These are phyloP conservation scores for Lizonia empirigonia DNA, from an alignment of 2,329 filamentous ascomycete genomes.

Conservation along the genomic window DNA sequence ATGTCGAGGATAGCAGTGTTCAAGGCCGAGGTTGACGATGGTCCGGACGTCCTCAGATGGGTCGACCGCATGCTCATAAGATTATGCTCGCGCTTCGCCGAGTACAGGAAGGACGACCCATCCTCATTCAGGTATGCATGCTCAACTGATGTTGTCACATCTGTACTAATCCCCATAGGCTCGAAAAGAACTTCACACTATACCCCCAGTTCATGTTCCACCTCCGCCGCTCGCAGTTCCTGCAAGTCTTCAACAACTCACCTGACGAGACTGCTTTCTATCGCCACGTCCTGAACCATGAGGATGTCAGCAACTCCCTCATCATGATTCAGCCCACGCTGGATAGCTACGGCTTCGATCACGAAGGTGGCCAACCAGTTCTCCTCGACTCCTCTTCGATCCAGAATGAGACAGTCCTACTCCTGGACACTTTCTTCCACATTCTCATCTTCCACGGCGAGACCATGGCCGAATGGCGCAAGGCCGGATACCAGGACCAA, in stretches of 20 bases:
- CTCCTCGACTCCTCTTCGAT: constrained; percentile 95
- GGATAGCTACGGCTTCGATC: constrained; percentile 96
- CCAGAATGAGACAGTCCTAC: constrained; percentile 87
- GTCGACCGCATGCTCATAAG: constrained; percentile 98
- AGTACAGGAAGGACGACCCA: constrained; percentile 97
- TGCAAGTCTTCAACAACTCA: constrained; percentile 99
- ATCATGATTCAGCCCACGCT: constrained; percentile 99
- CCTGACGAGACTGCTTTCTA: constrained; percentile 99
- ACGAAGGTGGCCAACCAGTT: constrained; percentile 91
- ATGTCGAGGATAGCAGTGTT: constrained; percentile 99
- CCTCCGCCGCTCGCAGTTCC: constrained; percentile 91
- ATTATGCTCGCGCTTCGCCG: constrained; percentile 93
- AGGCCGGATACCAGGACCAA: constrained; percentile 96
- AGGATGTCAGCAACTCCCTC: constrained; percentile 94
- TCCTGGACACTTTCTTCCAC: constrained; percentile 99
- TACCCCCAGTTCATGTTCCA: constrained; percentile 99
- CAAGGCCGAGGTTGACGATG: constrained; percentile 97
- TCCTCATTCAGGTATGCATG: constrained; percentile 77
- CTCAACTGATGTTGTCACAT: constrained; percentile 65
- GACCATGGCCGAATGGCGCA: constrained; percentile 96
- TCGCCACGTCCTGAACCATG: constrained; percentile 93
- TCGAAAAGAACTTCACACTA: constrained; percentile 97
- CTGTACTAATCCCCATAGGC: constrained; percentile 51
- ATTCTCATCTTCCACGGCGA: constrained; percentile 99
- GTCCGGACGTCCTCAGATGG: constrained; percentile 97